Percentiles rank a stretch among this genome's conserved stretches.
Evolutionary conservation across 768 basidiomycete species (phyloP).

Genomic region (Crucibulum laeve): DNA sequence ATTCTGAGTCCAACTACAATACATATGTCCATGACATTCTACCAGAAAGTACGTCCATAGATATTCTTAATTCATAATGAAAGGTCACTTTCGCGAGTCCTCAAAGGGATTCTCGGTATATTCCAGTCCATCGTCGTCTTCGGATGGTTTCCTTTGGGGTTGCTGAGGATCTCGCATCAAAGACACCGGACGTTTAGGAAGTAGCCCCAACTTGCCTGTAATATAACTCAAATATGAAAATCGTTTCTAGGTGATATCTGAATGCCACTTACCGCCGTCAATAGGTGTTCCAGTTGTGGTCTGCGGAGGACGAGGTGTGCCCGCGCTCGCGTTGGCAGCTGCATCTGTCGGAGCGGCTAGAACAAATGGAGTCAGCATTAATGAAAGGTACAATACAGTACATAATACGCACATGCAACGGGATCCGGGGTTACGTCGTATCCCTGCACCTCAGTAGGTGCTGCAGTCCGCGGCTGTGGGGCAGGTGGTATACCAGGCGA

Average conservation of each 20-base stretch:
- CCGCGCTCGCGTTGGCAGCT: background rate
- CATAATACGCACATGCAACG: constrained; percentile 4
- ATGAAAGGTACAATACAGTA: background rate
- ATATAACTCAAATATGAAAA: constrained; percentile 2
- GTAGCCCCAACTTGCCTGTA: constrained; percentile 61
- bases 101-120: constrained; percentile 78
- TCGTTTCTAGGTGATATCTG: background rate
- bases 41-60: too few relatives aligned
- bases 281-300: constrained; percentile 17
- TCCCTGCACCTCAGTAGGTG: constrained; percentile 10
- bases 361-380: background rate
- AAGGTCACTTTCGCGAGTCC: constrained; percentile 27
- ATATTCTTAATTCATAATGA: too few relatives aligned
- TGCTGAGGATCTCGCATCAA: constrained; percentile 18
- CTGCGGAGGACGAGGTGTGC: constrained; percentile 5
- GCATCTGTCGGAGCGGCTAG: background rate
- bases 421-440: constrained; percentile 12
- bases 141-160: constrained; percentile 13
- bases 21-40: too few relatives aligned
- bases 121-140: constrained; percentile 57
- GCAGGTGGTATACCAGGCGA: constrained; percentile 6
- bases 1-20: background rate
- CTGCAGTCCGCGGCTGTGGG: constrained; percentile 9
- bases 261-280: constrained; percentile 22
- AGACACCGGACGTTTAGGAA: constrained; percentile 74